Percentiles rank a stretch among this genome's conserved stretches.
These are phyloP conservation scores for Bauhinia variegata DNA, from an alignment of 306 rosid species.

Conservation along the genomic window DNA sequence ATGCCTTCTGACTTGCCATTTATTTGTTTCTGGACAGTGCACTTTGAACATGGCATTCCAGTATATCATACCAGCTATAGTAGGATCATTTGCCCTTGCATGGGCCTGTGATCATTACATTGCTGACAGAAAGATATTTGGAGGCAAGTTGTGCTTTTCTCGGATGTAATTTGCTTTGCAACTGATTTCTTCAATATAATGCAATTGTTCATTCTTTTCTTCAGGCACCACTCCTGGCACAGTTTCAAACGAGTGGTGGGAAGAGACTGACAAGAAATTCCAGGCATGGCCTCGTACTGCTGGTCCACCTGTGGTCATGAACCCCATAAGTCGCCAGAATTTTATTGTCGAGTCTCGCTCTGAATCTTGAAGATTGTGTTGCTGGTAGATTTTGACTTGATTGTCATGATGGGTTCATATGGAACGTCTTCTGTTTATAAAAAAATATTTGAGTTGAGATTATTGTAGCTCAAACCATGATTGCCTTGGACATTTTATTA, in stretches of 20 bases:
- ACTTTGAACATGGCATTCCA: slow-evolving; percentile 60
- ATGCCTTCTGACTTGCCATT: slow-evolving; percentile 9
- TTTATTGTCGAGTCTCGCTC: slow-evolving; percentile 64
- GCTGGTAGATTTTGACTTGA: slow-evolving; percentile 33
- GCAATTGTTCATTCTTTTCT: slow-evolving; percentile 32
- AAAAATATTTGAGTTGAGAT: slow-evolving; percentile 32
- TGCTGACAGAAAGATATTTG: slow-evolving; percentile 76
- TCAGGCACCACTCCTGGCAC: slow-evolving; percentile 74
- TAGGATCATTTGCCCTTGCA: slow-evolving; percentile 64
- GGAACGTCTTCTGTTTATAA: slow-evolving; percentile 26
- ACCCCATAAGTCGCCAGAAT: slow-evolving; percentile 75
- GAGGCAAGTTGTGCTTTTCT: slow-evolving; percentile 51
- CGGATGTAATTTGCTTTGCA: slow-evolving; percentile 5
- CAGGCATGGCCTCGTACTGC: slow-evolving; percentile 94
- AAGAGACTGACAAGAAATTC: slow-evolving; percentile 87
- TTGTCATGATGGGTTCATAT: slow-evolving; percentile 13
- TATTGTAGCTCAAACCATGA: slow-evolving; percentile 14
- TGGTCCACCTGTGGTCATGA: slow-evolving; percentile 82
- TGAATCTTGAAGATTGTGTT: slow-evolving; percentile 44
- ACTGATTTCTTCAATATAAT: slow-evolving; percentile 2
- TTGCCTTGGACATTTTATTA: not conserved
- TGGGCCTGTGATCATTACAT: slow-evolving; percentile 47
- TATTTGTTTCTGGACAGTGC: slow-evolving; percentile 25
- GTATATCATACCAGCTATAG: slow-evolving; percentile 44
- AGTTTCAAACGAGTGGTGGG: slow-evolving; percentile 73